Base-by-base conservation (phyloP, 169 alveolate species). In the Plasmodium gonderi region DNA sequence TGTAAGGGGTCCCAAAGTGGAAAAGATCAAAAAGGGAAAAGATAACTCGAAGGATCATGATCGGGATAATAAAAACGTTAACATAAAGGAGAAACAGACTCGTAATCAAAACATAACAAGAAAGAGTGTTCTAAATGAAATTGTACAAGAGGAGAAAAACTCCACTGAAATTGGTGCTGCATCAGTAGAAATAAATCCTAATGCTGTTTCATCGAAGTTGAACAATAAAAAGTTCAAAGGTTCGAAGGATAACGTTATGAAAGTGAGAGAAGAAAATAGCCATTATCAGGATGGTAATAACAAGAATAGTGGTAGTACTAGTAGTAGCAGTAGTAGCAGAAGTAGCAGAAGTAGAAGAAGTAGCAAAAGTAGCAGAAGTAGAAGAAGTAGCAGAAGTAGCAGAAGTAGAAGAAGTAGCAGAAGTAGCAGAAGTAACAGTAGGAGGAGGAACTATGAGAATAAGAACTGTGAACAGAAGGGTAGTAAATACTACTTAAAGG, bases 401-500 rank as follows among this genome's bases (percentile, higher is more conserved):
- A n/a, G n/a, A n/a, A n/a, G n/a, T n/a, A n/a, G n/a, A n/a, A n/a
- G n/a, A n/a, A n/a, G n/a, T n/a, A n/a, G n/a, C n/a, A n/a, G n/a
- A 2, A 23, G 2, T 9, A 1, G 31, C 23, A 69, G 38, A 1
- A 69, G 23, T 33, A 26, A 65, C 14, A 29, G 31, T 29, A 44
- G 54, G 54, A 9, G 54, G 42, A 20, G n/a, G n/a, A n/a, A 3
- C 23, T 23, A n/a, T 45, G 33, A 7, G 14, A 72, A 72, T 23
- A 33, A 68, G 5, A 68, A 12, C 9, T 4, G 26, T 68, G n/a
- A n/a, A n/a, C n/a, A n/a, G n/a, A 44, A 67, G 7, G n/a, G 38
- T 11, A 80, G 65, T 65, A 26, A 87, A 33, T 75, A 75, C 68
- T 75, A 75, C n/a, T 29, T 75, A n/a, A 74, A 87, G 12, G 33